Evolutionary conservation across 495 filamentous ascomycete species (phyloP), one percentile per base, ranked within the genome.

Genomic region (Tricharina praecox): DNA sequence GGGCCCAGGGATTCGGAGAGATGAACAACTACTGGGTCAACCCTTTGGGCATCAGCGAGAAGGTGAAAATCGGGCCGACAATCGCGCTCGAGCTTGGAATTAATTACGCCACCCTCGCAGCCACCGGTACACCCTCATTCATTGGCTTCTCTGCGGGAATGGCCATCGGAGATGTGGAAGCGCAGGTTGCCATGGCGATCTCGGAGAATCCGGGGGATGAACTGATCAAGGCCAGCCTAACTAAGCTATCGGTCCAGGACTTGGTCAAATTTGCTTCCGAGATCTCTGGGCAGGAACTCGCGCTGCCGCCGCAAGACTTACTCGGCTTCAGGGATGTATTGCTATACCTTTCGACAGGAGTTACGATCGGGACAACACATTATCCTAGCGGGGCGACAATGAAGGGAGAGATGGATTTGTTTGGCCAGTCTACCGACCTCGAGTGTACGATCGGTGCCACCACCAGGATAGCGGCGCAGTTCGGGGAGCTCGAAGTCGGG

Each of bases 31-130:
- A 51, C 32, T 56, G 54, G 52, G 16, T 44, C 10, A 51, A 54
- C 23, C 54, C 54, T 10, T 33, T 56, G 23, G 52, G 48, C 10
- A 37, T 56, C n/a, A n/a, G n/a, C 25, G 48, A 53, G 19, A 45
- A 21, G 9, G 25, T 56, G 4, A 54, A 51, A 15, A 51, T 56
- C 15, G 54, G 54, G 2, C 54, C 54, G n/a, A 33, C 48, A 20
- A n/a, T 55, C 18, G 54, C 52, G 5, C 45, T 56, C 8, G 47
- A 56, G 21, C 11, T 56, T 3, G 54, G 52, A 1, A 48, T 55
- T 23, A 49, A n/a, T n/a, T n/a, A n/a, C n/a, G n/a, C n/a, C n/a
- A n/a, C 49, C 24, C 49, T 50, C 19, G 51, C 43, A 3, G 51
- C 47, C 11, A 50, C 28, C 2, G 41, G 2, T 13, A n/a, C n/a